Conservation (phyloP, 495 filamentous ascomycete genomes). For the Aspergillus panamensis region DNA sequence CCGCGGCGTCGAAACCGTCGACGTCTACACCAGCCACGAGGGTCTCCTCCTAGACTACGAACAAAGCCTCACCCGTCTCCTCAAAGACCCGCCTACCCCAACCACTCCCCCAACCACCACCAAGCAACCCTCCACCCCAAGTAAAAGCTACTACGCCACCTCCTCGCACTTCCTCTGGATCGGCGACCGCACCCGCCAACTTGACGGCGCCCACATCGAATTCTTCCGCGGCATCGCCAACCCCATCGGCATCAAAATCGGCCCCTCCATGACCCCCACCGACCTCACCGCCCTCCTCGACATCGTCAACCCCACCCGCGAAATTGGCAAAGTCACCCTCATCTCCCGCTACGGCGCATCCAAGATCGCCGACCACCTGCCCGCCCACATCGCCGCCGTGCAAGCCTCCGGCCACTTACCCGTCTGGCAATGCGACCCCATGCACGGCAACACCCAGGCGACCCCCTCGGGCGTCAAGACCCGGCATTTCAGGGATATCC, state of each 20-base stretch:
- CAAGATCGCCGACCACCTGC: slow-evolving; percentile 67
- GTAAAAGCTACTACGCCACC: slow-evolving; percentile 70
- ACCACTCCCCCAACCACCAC: slow-evolving; percentile 5
- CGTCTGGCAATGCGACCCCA: slow-evolving; percentile 98
- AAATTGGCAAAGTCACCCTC: slow-evolving; percentile 87
- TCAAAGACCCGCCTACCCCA: slow-evolving; percentile 55
- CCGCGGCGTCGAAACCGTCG: slow-evolving; percentile 81
- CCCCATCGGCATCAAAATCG: slow-evolving; percentile 93
- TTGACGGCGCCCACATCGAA: slow-evolving; percentile 90
- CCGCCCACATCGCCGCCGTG: slow-evolving; percentile 82
- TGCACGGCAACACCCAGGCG: slow-evolving; percentile 76
- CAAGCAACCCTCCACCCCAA: not conserved
- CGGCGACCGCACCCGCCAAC: slow-evolving; percentile 89
- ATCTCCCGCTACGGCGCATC: slow-evolving; percentile 89
- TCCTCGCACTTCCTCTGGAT: slow-evolving; percentile 99
- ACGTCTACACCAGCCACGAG: slow-evolving; percentile 93
- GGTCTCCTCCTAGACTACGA: slow-evolving; percentile 95
- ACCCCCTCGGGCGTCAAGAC: slow-evolving; percentile 78
- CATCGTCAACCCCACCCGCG: slow-evolving; percentile 74
- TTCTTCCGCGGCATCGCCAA: slow-evolving; percentile 96
- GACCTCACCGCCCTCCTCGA: slow-evolving; percentile 77
- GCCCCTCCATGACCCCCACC: slow-evolving; percentile 68
- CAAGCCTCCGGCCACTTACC: slow-evolving; percentile 68
- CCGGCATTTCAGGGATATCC: slow-evolving; percentile 78
- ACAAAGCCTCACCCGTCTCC: slow-evolving; percentile 71